A percentile compares a stretch with the other conserved stretches of the same genome.
Conservation (phyloP, 179 eudicot species). For the Patellifolia procumbens region DNA sequence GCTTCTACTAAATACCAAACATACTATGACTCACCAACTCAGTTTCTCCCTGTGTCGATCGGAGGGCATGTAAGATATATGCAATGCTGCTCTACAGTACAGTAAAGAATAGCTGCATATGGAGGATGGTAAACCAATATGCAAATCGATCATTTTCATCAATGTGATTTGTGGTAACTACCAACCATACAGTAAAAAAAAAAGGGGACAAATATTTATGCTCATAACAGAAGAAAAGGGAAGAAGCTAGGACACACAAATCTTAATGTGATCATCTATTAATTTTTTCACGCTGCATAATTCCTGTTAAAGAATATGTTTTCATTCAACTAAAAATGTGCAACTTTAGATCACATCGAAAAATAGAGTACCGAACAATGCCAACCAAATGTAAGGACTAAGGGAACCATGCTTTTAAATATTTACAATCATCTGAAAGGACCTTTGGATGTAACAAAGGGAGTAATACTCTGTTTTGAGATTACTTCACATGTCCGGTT, state of each 20-base stretch:
- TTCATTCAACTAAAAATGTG: background rate
- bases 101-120: too few species aligned
- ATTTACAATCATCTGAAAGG: conserved; percentile 3
- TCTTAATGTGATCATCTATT: background rate
- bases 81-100: too few species aligned
- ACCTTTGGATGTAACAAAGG: background rate
- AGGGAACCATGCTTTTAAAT: background rate
- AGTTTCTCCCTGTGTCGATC: too few species aligned
- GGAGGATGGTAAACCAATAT: too few species aligned
- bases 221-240: too few species aligned
- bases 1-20: too few species aligned
- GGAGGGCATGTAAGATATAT: too few species aligned
- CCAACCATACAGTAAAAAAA: background rate
- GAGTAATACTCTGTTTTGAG: background rate
- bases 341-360: background rate
- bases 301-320: background rate
- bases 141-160: too few species aligned
- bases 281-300: background rate
- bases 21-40: too few species aligned
- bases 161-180: background rate
- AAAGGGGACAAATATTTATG: background rate
- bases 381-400: background rate
- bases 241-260: background rate
- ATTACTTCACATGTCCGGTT: conserved; percentile 10
- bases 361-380: background rate